Evolutionary conservation across 495 filamentous ascomycete genomes (phyloP), one percentile per base, ranked within the genome.

Genomic region (Xylaria sp.): DNA sequence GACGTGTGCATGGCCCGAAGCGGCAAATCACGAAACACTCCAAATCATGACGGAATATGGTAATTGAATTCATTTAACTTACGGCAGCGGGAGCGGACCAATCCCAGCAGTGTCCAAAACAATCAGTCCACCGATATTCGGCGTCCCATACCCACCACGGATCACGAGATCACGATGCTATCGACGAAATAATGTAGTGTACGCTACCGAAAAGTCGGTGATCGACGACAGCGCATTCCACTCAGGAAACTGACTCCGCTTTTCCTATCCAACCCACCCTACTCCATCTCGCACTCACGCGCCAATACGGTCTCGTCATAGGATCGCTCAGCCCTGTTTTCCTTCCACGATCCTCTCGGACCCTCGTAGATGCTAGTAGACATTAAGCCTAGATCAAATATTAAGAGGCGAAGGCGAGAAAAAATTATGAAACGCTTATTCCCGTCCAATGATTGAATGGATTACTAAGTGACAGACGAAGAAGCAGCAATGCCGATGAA

Each of bases 301-400:
- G 53, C 67, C 67, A 69, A 69, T 69, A 43, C 40, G 14, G 46
- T 52, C 57, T 61, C 67, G 44, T 62, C 58, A 61, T 62, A 29
- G 26, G 57, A 52, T 68, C 48, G 17, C 5, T 29, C 46, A 37
- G 58, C 33, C 58, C 35, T 46, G 21, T 61, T 58, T 37, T 40
- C 52, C 21, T 62, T 24, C 37, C 35, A 48, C 19, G 44, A 24
- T 37, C 24, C 26, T 5, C 44, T 52, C 29, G 64, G 64, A 33
- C 35, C 35, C 46, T 55, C 33, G n/a, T 67, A 17, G 35, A 21
- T 67, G 48, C 48, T 67, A 55, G 48, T 67, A 35, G 48, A 41
- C 29, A 67, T 67, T 41, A 2, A 48, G 64, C 15, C 44, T 55
- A 67, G 64, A 6, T 43, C 48, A 9, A n/a, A 48, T 14, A 43